phyloP scores from a whole-genome alignment of 306 rosid species.

The Dicorynia guianensis region DNA sequence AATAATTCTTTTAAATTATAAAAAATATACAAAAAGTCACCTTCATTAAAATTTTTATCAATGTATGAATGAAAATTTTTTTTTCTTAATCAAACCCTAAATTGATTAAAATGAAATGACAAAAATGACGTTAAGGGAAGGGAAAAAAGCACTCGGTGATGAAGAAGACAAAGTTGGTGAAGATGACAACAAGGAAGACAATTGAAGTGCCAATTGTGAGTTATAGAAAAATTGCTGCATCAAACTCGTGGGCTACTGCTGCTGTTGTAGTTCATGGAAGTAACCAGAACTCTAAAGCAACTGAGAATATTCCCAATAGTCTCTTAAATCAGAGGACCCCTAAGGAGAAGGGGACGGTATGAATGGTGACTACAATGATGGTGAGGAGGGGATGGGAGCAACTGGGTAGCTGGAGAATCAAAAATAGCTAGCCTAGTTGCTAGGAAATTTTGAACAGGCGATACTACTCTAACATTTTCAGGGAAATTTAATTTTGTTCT shows the following conservation, averaged over 20 bases:
- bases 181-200: slow-evolving; percentile 44
- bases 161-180: slow-evolving; percentile 47
- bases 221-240: slow-evolving; percentile 66
- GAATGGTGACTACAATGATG: slow-evolving; percentile 19
- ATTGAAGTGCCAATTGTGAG: slow-evolving; percentile 64
- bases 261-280: slow-evolving; percentile 43
- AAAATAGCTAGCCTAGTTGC: background rate
- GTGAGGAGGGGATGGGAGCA: slow-evolving; percentile 6
- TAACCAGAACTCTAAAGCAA: slow-evolving; percentile 70
- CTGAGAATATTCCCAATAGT: slow-evolving; percentile 75
- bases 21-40: too few species aligned
- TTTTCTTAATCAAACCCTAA: too few species aligned
- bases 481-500: slow-evolving; percentile 96
- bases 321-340: slow-evolving; percentile 52
- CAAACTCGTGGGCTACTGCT: slow-evolving; percentile 45
- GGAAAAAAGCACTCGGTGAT: slow-evolving; percentile 39
- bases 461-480: slow-evolving; percentile 68
- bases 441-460: slow-evolving; percentile 35
- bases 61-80: too few species aligned
- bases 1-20: too few species aligned
- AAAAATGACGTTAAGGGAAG: too few species aligned
- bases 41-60: too few species aligned
- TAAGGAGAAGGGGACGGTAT: slow-evolving; percentile 42
- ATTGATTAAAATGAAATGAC: too few species aligned
- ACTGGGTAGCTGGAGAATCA: slow-evolving; percentile 17